Evolutionary conservation across 805 yeast genomes (phyloP), one percentile per base, ranked within the genome.

Genomic region (Ogataea paradorogensis): DNA sequence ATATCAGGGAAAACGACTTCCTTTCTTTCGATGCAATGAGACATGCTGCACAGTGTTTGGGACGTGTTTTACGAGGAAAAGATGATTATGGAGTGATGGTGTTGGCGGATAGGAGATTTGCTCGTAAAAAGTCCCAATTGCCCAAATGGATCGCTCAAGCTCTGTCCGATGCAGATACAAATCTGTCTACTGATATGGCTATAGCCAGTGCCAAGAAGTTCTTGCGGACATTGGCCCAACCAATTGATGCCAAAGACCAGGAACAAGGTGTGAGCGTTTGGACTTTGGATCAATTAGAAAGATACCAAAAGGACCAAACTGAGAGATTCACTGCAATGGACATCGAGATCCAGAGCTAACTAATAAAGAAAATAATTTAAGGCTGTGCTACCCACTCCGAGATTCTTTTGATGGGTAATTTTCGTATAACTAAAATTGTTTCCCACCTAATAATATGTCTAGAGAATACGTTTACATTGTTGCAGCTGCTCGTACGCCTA

Each of bases 81-180:
- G 97, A 93, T 58, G 99, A 93, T 68, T 93, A 93, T 62, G 99
- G 99, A 47, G 84, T 93, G 51, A 93, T 93, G 99, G 97, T 93
- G 30, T 66, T 93, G 46, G 99, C 99, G 0, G 99, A 93, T 61
- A 72, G 96, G 50, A 73, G 99, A 59, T 93, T 93, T 62, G 76
- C 90, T 1, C 75, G 87, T 50, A 93, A 91, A 65, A 80, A 86
- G 53, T 74, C 69, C 30, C 99, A 93, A 61, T 65, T 93, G 25
- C 99, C 99, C 0, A 90, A 87, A 61, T 93, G 99, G 99, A 93
- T 93, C 30, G 84, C 89, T 0, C 98, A 93, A 58, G 97, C 90
- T 1, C 70, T 93, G 35, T 69, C 83, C 10, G 98, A 93, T 60
- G 90, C 96, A 0, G 98, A 95, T 58, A 76, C 84, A 1, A 91